Percentiles rank a stretch among this genome's conserved stretches.
These are phyloP conservation scores for Talaromyces sp. DNA, from an alignment of 2,329 filamentous ascomycete species.

Conservation along the genomic window DNA sequence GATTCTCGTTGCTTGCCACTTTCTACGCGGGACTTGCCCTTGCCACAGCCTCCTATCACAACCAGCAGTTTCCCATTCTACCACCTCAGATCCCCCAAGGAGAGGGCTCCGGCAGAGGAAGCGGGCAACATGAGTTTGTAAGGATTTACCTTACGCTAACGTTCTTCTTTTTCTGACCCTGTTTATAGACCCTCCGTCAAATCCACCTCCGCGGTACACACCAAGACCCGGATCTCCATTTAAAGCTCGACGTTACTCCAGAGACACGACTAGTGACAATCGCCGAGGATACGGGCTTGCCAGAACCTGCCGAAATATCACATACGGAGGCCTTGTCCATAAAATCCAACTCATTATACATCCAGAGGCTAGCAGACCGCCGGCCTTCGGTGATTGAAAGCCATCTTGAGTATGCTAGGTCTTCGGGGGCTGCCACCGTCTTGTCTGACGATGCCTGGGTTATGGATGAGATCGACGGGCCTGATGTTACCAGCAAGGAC, in stretches of 20 bases:
- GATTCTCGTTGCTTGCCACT: neutral
- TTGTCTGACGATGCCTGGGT: slow-evolving; percentile 76
- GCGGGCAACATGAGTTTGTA: slow-evolving; percentile 34
- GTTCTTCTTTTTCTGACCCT: slow-evolving; percentile 7
- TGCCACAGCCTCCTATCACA: slow-evolving; percentile 14
- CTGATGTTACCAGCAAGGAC: slow-evolving; percentile 78
- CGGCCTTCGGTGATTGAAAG: slow-evolving; percentile 71
- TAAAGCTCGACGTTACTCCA: slow-evolving; percentile 65
- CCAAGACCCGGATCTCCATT: slow-evolving; percentile 70
- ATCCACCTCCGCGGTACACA: slow-evolving; percentile 89
- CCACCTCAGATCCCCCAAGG: slow-evolving; percentile 29
- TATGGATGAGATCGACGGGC: slow-evolving; percentile 70
- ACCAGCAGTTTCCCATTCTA: slow-evolving; percentile 26
- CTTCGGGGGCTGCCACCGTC: slow-evolving; percentile 62
- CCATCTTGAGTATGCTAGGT: slow-evolving; percentile 68
- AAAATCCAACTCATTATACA: slow-evolving; percentile 62
- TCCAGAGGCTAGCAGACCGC: slow-evolving; percentile 78
- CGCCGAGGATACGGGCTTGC: slow-evolving; percentile 35
- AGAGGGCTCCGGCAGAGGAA: slow-evolving; percentile 11
- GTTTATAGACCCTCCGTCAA: slow-evolving; percentile 61
- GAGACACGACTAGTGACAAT: slow-evolving; percentile 50
- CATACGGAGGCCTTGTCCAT: slow-evolving; percentile 43
- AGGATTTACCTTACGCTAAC: neutral
- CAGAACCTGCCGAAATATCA: slow-evolving; percentile 44
- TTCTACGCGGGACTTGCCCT: slow-evolving; percentile 9